A percentile compares a stretch with the other conserved stretches of the same genome.
Evolutionary conservation across 495 filamentous ascomycete species (phyloP).

Genomic region (Podospora pseudoanserina): DNA sequence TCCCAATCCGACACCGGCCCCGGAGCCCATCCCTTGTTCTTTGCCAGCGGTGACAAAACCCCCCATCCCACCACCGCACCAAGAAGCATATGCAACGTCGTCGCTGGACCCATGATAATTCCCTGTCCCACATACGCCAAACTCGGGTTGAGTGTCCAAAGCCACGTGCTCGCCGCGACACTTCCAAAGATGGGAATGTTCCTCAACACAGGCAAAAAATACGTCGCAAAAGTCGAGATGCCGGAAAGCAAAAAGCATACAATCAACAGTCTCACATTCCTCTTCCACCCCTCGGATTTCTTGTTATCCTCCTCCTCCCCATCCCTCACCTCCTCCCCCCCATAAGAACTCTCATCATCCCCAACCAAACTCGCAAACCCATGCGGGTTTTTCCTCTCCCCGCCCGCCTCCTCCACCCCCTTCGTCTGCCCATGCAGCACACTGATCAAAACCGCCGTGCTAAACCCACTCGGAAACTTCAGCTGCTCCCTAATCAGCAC

Average conservation of each 20-base stretch:
- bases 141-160: slow-evolving; percentile 95
- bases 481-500: slow-evolving; percentile 90
- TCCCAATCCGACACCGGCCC: slow-evolving; percentile 84
- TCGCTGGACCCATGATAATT: slow-evolving; percentile 87
- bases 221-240: slow-evolving; percentile 74
- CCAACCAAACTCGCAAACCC: slow-evolving; percentile 33
- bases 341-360: slow-evolving; percentile 12
- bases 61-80: slow-evolving; percentile 91
- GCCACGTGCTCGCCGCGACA: slow-evolving; percentile 70
- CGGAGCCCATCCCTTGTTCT: slow-evolving; percentile 81
- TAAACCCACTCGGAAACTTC: slow-evolving; percentile 91
- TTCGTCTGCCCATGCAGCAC: slow-evolving; percentile 68
- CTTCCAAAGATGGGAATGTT: slow-evolving; percentile 81
- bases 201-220: slow-evolving; percentile 83
- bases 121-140: slow-evolving; percentile 89
- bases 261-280: slow-evolving; percentile 51
- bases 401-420: slow-evolving; percentile 14
- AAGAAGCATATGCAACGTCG: slow-evolving; percentile 92
- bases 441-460: slow-evolving; percentile 87
- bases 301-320: slow-evolving; percentile 21
- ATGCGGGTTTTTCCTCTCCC: slow-evolving; percentile 7
- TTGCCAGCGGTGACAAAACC: slow-evolving; percentile 82
- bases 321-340: slow-evolving; percentile 2
- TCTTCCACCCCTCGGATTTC: slow-evolving; percentile 43
- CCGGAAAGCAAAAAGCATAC: slow-evolving; percentile 52